Base-by-base conservation (phyloP, 2,329 filamentous ascomycete genomes). In the Teratosphaeria zuluensis region DNA sequence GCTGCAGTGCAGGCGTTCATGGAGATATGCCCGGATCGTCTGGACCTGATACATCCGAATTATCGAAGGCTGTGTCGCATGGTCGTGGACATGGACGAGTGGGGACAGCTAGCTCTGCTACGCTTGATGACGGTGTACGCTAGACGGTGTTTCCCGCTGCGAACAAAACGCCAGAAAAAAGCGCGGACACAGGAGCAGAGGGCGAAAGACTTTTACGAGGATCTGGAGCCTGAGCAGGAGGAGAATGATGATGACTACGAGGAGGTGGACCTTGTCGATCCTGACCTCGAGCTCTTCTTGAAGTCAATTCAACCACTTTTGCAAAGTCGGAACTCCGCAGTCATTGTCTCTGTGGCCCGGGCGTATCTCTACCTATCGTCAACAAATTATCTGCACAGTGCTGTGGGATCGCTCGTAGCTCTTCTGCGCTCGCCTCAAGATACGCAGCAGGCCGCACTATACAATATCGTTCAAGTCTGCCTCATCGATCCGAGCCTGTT, bases 11-110 rank as follows among this genome's bases (percentile, higher is more conserved):
- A 87, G 42, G 89, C 94, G 0, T 96, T 95, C 68, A 74, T 95
- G 72, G 90, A 96, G 64, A 80, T 97, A 31, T 97, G 92, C 65
- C 92, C 94, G 0, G 87, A 95, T 16, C 81, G 88, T 57, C 81
- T 96, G 63, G 92, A 96, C 70, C 77, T 99, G 60, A 85, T 99
- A 65, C 94, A 99, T 74, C 86, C 88, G 64, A 88, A 96, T 70
- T 99, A 97, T 75, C 84, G 90, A 55, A 80, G 83, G 38, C 77
- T 99, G 62, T 86, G 95, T 62, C 89, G 85, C 72, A 96, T 96
- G 77, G 77, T 97, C 56, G 90, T 96, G 28, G 94, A 99, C 71
- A 99, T 99, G 94, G 94, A 99, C 69, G 94, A 99, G 75, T 99
- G 94, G 94, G 89, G 91, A 51, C 94, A 99, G 75, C 74, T 97